Conservation (phyloP, 768 basidiomycete genomes). For the Cubamyces lactineus region DNA sequence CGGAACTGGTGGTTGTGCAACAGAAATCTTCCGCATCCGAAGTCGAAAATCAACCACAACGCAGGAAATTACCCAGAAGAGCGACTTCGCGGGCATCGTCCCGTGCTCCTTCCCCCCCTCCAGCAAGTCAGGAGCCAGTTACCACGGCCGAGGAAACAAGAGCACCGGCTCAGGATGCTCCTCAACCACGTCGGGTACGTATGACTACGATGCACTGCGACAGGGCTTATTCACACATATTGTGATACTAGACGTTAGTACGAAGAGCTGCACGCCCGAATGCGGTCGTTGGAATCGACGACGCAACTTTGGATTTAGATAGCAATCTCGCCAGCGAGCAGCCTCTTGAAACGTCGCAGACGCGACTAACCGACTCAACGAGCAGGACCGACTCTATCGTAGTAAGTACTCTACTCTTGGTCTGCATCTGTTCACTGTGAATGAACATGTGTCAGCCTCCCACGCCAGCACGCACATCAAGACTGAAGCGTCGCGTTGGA, state of each 20-base stretch:
- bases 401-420: neutral
- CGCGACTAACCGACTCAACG: too few species aligned
- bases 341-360: neutral
- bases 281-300: conserved; percentile 49
- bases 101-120: conserved; percentile 39
- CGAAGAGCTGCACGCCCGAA: conserved; percentile 45
- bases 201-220: conserved; percentile 23
- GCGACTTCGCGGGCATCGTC: conserved; percentile 47
- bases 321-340: neutral
- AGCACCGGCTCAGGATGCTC: conserved; percentile 31
- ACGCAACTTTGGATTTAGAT: conserved; percentile 43
- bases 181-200: conserved; percentile 35
- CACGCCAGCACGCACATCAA: conserved; percentile 11
- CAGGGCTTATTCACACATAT: conserved; percentile 19
- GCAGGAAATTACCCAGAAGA: conserved; percentile 40
- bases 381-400: neutral
- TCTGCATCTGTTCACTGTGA: neutral
- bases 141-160: conserved; percentile 8
- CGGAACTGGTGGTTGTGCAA: neutral
- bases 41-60: conserved; percentile 8
- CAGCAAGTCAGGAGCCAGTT: neutral
- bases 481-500: conserved; percentile 57
- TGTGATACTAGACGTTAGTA: conserved; percentile 41
- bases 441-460: conserved; percentile 11
- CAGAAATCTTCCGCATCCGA: neutral